These are phyloP conservation scores for Thalassiosira mediterranea DNA, from an alignment of 352 stramenopile genomes.

Conservation along the genomic window DNA sequence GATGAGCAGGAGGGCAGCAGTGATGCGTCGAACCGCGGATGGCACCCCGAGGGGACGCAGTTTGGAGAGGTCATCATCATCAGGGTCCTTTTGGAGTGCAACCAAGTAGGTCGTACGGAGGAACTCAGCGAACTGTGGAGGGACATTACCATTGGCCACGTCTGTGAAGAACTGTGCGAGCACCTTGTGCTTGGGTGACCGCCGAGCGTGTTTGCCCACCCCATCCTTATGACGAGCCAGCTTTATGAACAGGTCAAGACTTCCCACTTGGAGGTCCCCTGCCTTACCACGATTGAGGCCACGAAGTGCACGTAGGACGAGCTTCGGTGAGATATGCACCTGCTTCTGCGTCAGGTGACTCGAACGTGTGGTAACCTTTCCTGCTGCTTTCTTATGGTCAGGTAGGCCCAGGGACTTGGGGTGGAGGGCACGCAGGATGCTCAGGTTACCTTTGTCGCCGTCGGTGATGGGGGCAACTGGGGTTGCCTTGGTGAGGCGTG, in stretches of 20 bases:
- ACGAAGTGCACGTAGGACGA: neutral
- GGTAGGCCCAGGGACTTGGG: neutral
- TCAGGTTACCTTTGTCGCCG: slow-evolving; percentile 1
- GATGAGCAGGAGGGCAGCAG: neutral
- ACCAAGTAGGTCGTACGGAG: slow-evolving; percentile 9
- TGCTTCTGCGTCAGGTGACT: neutral
- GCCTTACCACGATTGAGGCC: slow-evolving; percentile 9
- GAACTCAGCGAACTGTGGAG: slow-evolving; percentile 1
- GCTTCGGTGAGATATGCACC: neutral
- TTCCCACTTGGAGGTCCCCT: neutral
- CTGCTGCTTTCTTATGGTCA: neutral
- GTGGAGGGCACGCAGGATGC: neutral
- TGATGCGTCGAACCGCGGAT: slow-evolving; percentile 26
- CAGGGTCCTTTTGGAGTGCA: slow-evolving; percentile 17
- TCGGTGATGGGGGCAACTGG: slow-evolving; percentile 17
- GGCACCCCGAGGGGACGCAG: slow-evolving; percentile 22
- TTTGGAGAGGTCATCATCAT: slow-evolving; percentile 10
- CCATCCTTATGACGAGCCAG: neutral
- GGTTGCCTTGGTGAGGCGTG: slow-evolving; percentile 12
- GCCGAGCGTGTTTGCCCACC: neutral
- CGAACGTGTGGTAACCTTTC: neutral
- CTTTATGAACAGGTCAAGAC: neutral
- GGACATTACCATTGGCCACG: slow-evolving; percentile 1
- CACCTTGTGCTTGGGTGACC: neutral
- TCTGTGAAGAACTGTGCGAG: slow-evolving; percentile 5